Base-by-base conservation (phyloP, 1,284 basidiomycete species). In the Somion occarium region DNA sequence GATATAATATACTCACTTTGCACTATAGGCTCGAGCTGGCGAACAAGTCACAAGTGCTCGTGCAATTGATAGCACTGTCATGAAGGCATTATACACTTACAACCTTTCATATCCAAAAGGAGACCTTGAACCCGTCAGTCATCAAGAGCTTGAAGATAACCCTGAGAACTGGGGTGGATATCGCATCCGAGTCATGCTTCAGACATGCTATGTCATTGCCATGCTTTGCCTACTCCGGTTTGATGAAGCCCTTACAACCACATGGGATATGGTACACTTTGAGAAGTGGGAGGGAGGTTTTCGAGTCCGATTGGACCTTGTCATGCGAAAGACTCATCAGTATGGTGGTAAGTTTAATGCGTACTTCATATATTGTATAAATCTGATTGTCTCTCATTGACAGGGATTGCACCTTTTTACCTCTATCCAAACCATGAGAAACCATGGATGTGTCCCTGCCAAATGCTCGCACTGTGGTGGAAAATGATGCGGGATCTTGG, bases 181-280 rank as follows among this genome's bases (percentile, higher is more conserved):
- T 5, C 20, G 18, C 5, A 30, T 56, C n/a, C 49, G 48, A 9
- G 24, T 30, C 11, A 59, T 60, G 52, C 53, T 60, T 1, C 34
- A 52, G n/a, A 34, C 50, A 3, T 19, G 50, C 11, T 60, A 60
- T 37, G 19, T 53, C 2, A 37, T 56, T 12, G 37, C 54, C 2
- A 49, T 60, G 13, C 37, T 60, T 20, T 60, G 59, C 26, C 49
- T 60, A 5, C 49, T 60, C 20, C 50, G 50, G 1, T 58, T 50
- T 38, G 59, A 60, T 26, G 52, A 60, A 38, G 56, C 46, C 4
- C 51, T 60, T 7, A 26, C 45, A 9, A 53, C 60, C 19, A 37
- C 46, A 15, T 56, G 53, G 56, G 18, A 46, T 5, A 18, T 22
- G 5, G 26, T 50, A n/a, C 7, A 26, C 11, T 24, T 47, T 18